Percentiles rank a stretch among this genome's conserved stretches.
phyloP scores from a whole-genome alignment of 352 stramenopile species.

The Halophytophthora polymorphica region DNA sequence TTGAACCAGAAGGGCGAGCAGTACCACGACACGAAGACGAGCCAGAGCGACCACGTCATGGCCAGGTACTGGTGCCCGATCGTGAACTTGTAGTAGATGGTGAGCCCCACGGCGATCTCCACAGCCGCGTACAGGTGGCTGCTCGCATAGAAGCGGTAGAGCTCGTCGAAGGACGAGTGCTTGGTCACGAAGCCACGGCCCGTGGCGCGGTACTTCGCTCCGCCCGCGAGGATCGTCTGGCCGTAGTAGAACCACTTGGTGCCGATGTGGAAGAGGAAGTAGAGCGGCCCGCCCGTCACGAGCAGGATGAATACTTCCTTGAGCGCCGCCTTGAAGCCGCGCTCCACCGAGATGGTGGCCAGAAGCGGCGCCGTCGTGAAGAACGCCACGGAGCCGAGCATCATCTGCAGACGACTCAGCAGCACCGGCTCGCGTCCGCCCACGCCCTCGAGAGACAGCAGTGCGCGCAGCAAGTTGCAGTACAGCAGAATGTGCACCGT shows the following conservation, averaged over 20 bases:
- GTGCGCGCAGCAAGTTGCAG: constrained; percentile 92
- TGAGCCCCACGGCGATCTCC: constrained; percentile 88
- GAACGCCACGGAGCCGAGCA: constrained; percentile 95
- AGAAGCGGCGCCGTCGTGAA: constrained; percentile 97
- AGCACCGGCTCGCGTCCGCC: constrained; percentile 91
- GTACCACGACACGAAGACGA: constrained; percentile 82
- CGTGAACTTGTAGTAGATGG: constrained; percentile 94
- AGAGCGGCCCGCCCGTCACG: constrained; percentile 95
- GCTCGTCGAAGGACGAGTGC: constrained; percentile 97
- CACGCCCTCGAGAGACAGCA: constrained; percentile 92
- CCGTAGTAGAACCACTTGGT: constrained; percentile 99
- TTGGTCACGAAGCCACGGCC: constrained; percentile 98
- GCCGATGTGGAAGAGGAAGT: constrained; percentile 99
- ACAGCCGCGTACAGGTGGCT: constrained; percentile 97
- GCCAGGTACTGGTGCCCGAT: constrained; percentile 94
- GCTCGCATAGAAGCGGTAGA: constrained; percentile 98
- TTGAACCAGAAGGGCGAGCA: constrained; percentile 99
- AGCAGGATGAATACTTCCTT: constrained; percentile 95
- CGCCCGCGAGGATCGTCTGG: constrained; percentile 97
- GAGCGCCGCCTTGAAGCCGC: constrained; percentile 94
- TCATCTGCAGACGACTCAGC: constrained; percentile 94
- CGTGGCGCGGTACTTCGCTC: constrained; percentile 97
- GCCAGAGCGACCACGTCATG: constrained; percentile 98
- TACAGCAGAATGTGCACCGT: constrained; percentile 98
- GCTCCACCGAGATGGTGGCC: constrained; percentile 97